Percentiles rank a stretch among this genome's conserved stretches.
Evolutionary conservation across 495 filamentous ascomycete species (phyloP).

Genomic region (Penicillium canariense): DNA sequence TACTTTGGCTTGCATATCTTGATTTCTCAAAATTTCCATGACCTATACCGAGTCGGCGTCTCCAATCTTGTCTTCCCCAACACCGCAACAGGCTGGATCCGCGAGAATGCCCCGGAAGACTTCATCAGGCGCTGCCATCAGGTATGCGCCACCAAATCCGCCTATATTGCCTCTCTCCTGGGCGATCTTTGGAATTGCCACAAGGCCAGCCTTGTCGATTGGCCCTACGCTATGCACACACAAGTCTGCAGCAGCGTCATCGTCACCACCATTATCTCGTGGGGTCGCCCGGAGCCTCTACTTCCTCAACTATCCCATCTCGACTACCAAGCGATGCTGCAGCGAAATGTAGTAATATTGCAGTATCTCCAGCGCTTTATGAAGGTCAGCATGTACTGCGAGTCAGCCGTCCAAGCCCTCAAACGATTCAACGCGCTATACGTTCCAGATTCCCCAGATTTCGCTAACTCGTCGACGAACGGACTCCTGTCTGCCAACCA

Average conservation of each 20-base stretch:
- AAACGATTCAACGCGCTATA: background rate
- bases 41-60: background rate
- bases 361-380: background rate
- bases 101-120: background rate
- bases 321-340: background rate
- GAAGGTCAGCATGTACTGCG: background rate
- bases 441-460: background rate
- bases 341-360: background rate
- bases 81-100: background rate
- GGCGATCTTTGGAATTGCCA: background rate
- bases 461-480: background rate
- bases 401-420: background rate
- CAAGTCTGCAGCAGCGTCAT: slow-evolving; percentile 1
- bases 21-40: background rate
- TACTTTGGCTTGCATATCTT: background rate
- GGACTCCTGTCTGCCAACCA: background rate
- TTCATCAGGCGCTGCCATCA: background rate
- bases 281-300: background rate
- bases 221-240: background rate
- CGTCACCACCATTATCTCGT: background rate
- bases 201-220: background rate
- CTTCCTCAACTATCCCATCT: background rate
- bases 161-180: background rate
- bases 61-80: background rate
- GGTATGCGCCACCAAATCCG: background rate